Percentiles rank a stretch among this genome's conserved stretches.
phyloP scores from a whole-genome alignment of 2,329 filamentous ascomycete genomes.

The Aulographum hederae region DNA sequence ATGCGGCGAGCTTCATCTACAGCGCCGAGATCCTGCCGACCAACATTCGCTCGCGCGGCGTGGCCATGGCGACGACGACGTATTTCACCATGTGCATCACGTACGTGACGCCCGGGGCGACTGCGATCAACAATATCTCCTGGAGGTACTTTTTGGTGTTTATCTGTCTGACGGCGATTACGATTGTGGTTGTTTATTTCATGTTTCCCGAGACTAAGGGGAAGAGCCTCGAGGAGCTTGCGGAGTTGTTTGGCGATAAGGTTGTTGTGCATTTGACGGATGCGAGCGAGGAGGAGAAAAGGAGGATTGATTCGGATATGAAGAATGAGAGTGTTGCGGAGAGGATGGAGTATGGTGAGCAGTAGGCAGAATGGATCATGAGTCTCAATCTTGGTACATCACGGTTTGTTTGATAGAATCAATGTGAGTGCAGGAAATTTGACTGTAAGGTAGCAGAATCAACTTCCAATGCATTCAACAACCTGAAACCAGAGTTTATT shows the following conservation, averaged over 20 bases:
- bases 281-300: slow-evolving; percentile 9
- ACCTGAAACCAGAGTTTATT: too few species aligned
- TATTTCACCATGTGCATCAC: slow-evolving; percentile 1
- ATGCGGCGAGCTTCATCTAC: slow-evolving; percentile 11
- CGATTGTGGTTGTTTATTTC: slow-evolving; percentile 6
- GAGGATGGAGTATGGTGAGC: not conserved
- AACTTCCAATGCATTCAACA: too few species aligned
- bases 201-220: slow-evolving; percentile 6
- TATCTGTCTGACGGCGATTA: slow-evolving; percentile 6
- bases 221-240: slow-evolving; percentile 2
- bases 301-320: slow-evolving; percentile 7
- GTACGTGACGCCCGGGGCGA: slow-evolving; percentile 9
- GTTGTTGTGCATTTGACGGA: slow-evolving; percentile 10
- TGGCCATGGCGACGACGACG: not conserved
- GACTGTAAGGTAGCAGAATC: too few species aligned
- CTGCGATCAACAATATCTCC: slow-evolving; percentile 9
- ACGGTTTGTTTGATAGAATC: too few species aligned
- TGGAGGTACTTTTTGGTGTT: slow-evolving; percentile 12
- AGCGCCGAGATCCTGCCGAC: slow-evolving; percentile 10
- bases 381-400: too few species aligned
- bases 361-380: too few species aligned
- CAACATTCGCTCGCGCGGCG: slow-evolving; percentile 7
- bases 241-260: slow-evolving; percentile 8
- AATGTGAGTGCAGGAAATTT: too few species aligned
- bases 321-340: slow-evolving; percentile 3